phyloP scores from a whole-genome alignment of 768 basidiomycete species.

The Suillus brevipes region DNA sequence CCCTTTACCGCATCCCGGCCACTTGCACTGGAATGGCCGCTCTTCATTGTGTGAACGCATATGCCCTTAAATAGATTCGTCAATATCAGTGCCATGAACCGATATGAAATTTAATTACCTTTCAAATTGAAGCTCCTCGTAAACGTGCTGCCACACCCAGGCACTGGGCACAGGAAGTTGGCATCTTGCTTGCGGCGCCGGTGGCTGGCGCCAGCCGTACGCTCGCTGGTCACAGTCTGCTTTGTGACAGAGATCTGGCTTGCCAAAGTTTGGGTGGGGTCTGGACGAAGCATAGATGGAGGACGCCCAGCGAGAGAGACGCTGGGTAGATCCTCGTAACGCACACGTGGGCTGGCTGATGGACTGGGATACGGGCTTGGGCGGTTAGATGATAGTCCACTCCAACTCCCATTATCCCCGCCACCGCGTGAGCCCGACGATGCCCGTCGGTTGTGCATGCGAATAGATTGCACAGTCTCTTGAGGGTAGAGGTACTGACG shows the following conservation, averaged over 20 bases:
- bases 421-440: constrained; percentile 40
- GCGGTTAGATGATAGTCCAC: constrained; percentile 39
- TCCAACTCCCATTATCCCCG: constrained; percentile 32
- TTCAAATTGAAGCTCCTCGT: constrained; percentile 93
- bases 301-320: constrained; percentile 26
- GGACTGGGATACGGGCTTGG: constrained; percentile 70
- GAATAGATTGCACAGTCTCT: constrained; percentile 36
- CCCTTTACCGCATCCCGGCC: constrained; percentile 93
- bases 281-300: constrained; percentile 18
- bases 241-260: constrained; percentile 45
- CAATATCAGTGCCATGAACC: constrained; percentile 14
- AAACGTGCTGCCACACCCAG: constrained; percentile 84
- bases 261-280: constrained; percentile 7
- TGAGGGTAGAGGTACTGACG: constrained; percentile 46
- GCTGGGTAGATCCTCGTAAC: constrained; percentile 50
- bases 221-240: constrained; percentile 87
- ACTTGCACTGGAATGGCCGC: constrained; percentile 92
- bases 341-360: constrained; percentile 59
- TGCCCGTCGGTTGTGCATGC: constrained; percentile 44
- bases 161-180: constrained; percentile 79
- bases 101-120: constrained; percentile 45
- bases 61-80: constrained; percentile 56
- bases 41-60: constrained; percentile 94
- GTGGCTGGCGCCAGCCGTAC: constrained; percentile 85
- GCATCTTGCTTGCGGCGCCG: constrained; percentile 87